Base-by-base conservation (phyloP, 176 grass and related monocot species). In the Themeda triandra region DNA sequence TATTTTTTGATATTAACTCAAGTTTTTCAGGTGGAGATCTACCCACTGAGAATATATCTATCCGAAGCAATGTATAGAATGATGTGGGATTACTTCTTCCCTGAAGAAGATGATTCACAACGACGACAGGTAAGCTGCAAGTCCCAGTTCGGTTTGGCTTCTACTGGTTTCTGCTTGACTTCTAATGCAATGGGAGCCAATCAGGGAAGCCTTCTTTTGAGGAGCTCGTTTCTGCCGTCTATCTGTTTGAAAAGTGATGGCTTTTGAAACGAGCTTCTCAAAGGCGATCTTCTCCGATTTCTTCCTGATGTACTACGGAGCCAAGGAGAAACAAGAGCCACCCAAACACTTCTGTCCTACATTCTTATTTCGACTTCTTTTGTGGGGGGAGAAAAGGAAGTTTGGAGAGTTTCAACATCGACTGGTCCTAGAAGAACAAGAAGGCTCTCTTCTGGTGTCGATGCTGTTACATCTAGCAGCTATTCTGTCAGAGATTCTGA, bases 21-120 rank as follows among this genome's bases (percentile, higher is more conserved):
- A 80, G 37, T 84, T 85, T 78, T 91, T 68, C 89, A 99, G 96
- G 93, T 99, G 63, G 96, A 96, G 54, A 99, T 99, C 42, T 94
- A 89, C 79, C 96, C 96, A 35, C 85, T 99, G 86, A 99, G 92
- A 89, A 99, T 99, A 86, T 92, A 99, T 87, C 84, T 99, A 32
- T 89, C 93, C 8, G 96, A 99, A 92, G 90, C 89, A 45, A 99
- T 99, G 96, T 99, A 99, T 78, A 92, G 91, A 85, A 99, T 96
- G 96, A 99, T 99, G 96, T 99, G 96, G 96, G 96, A 99, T 49
- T 99, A 99, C 77, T 96, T 99, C 51, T 99, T 99, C 86, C 93
- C 96, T 32, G 96, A 99, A 85, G 96, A 99, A 89, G 93, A 99
- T 77, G 96, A 99, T 88, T 99, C 96, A 73, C 96, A 96, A 86